phyloP scores from a whole-genome alignment of 108 stramenopile genomes.

The Parietichytrium sp. region DNA sequence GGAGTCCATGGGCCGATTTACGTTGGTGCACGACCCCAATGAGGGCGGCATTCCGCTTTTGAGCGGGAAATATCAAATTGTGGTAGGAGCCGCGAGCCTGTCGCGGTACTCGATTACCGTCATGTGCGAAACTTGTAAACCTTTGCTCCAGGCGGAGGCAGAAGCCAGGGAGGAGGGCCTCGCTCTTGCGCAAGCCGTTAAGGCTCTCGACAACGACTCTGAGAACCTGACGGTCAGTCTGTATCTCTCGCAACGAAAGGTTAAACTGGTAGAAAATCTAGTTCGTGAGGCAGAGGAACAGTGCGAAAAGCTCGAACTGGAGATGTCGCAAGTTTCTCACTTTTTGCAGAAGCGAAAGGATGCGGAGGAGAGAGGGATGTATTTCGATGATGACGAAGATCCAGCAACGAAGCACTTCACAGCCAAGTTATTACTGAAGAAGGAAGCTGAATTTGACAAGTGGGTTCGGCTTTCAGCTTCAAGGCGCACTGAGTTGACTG shows the following conservation, averaged over 20 bases:
- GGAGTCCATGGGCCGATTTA: slow-evolving; percentile 41
- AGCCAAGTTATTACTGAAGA: slow-evolving; percentile 10
- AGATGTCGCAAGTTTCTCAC: slow-evolving; percentile 26
- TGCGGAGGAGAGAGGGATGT: slow-evolving; percentile 42
- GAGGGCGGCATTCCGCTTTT: slow-evolving; percentile 40
- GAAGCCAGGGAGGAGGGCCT: neutral
- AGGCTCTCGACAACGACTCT: neutral
- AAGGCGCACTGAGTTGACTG: slow-evolving; percentile 45
- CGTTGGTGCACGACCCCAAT: slow-evolving; percentile 48
- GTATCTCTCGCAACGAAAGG: slow-evolving; percentile 50
- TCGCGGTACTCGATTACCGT: slow-evolving; percentile 47
- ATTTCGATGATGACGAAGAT: slow-evolving; percentile 11
- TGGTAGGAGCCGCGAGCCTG: slow-evolving; percentile 48
- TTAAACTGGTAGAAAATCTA: slow-evolving; percentile 38
- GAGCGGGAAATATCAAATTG: slow-evolving; percentile 47
- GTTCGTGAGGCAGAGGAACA: slow-evolving; percentile 51
- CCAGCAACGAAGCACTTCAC: neutral
- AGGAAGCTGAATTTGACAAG: slow-evolving; percentile 51
- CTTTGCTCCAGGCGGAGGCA: neutral
- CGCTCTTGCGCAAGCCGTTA: slow-evolving; percentile 37
- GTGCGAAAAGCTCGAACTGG: slow-evolving; percentile 25
- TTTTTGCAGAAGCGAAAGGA: slow-evolving; percentile 41
- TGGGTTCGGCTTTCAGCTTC: slow-evolving; percentile 51
- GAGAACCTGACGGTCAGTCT: slow-evolving; percentile 44
- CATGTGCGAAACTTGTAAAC: neutral